Conservation (phyloP, 345 rosid species). For the Syzygium aromaticum region DNA sequence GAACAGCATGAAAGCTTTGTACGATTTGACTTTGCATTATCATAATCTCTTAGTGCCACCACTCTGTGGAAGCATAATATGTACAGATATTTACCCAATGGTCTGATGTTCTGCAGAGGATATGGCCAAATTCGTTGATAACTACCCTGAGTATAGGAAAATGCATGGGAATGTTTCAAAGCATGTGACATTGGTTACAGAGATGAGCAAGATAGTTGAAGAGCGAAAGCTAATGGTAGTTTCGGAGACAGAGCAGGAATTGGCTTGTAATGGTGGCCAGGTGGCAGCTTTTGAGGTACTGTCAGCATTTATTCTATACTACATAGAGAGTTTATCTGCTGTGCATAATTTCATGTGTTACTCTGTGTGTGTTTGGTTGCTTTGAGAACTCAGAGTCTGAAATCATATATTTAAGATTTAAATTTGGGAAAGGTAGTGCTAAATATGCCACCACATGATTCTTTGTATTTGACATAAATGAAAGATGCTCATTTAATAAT, state of each 20-base stretch:
- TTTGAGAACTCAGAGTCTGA: not conserved
- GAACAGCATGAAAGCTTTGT: not conserved
- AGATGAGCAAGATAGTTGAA: constrained; percentile 93
- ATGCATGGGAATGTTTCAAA: constrained; percentile 99
- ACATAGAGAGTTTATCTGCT: not conserved
- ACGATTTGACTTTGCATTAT: not conserved
- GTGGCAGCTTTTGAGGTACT: constrained; percentile 96
- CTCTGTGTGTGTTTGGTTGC: not conserved
- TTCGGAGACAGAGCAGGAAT: constrained; percentile 92
- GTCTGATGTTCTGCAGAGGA: constrained; percentile 56
- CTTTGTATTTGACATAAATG: not conserved
- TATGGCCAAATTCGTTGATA: constrained; percentile 98
- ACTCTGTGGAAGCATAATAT: not conserved
- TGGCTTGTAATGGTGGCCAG: constrained; percentile 98
- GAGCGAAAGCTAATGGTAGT: constrained; percentile 89
- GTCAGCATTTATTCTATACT: not conserved
- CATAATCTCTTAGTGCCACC: not conserved
- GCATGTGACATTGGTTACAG: constrained; percentile 94
- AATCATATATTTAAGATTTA: not conserved
- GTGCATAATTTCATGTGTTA: not conserved
- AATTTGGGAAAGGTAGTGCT: not conserved
- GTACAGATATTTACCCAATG: not conserved
- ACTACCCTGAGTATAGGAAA: constrained; percentile 89
- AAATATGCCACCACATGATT: not conserved
- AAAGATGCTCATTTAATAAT: not conserved